phyloP scores from a whole-genome alignment of 140 eudicot species.

The Erigeron philadelphicus region DNA sequence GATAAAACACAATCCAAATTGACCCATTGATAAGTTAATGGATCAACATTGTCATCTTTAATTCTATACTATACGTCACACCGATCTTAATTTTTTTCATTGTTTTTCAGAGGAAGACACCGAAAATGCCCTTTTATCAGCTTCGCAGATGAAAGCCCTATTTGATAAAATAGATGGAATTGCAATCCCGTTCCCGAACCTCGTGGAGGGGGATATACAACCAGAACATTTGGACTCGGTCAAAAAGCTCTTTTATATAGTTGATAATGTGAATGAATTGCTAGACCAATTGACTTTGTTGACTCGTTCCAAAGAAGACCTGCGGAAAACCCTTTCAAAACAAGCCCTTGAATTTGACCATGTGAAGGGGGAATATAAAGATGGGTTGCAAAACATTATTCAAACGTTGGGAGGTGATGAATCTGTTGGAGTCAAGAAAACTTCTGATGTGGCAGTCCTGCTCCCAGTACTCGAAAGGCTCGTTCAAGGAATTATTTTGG shows the following conservation, averaged over 20 bases:
- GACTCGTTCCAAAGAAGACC: slow-evolving; percentile 52
- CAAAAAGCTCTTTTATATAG: slow-evolving; percentile 54
- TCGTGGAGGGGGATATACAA: slow-evolving; percentile 34
- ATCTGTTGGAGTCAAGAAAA: slow-evolving; percentile 38
- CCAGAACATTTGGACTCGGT: slow-evolving; percentile 38
- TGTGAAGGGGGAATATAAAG: slow-evolving; percentile 50
- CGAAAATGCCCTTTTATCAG: slow-evolving; percentile 39
- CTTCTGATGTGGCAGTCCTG: slow-evolving; percentile 39
- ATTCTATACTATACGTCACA: background rate
- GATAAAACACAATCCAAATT: too few relatives aligned
- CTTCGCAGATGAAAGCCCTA: slow-evolving; percentile 51
- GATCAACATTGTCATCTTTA: background rate
- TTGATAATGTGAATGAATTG: slow-evolving; percentile 46
- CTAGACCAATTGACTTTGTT: slow-evolving; percentile 44
- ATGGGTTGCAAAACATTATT: slow-evolving; percentile 52
- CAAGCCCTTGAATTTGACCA: slow-evolving; percentile 57
- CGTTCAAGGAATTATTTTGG: slow-evolving; percentile 42
- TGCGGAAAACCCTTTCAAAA: slow-evolving; percentile 40
- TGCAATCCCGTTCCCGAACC: slow-evolving; percentile 42
- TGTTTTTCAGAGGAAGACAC: slow-evolving; percentile 47
- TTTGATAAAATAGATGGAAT: slow-evolving; percentile 45
- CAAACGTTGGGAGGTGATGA: slow-evolving; percentile 60
- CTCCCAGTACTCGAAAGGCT: slow-evolving; percentile 55
- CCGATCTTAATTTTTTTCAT: background rate
- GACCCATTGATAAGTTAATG: background rate